Conservation (phyloP, 179 eudicot species). For the Sideroxylon spinosum region DNA sequence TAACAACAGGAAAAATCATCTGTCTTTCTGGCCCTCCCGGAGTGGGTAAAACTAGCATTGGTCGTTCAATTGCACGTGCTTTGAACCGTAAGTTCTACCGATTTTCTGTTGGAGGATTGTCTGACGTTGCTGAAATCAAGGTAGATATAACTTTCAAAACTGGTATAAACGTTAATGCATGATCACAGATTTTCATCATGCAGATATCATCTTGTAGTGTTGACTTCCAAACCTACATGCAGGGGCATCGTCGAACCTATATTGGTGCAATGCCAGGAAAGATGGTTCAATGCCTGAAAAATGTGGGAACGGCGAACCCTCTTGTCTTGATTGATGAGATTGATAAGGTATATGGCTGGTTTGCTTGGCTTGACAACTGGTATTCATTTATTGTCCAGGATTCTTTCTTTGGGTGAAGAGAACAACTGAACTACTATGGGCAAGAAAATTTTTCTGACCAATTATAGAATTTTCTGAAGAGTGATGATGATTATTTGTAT, state of each 20-base stretch:
- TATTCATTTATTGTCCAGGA: neutral
- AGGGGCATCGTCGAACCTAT: slow-evolving; percentile 99
- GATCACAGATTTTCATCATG: neutral
- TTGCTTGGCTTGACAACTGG: slow-evolving; percentile 2
- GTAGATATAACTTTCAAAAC: slow-evolving; percentile 28
- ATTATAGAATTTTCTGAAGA: neutral
- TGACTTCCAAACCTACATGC: slow-evolving; percentile 23
- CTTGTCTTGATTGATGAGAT: slow-evolving; percentile 97
- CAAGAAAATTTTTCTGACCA: neutral
- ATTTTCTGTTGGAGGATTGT: slow-evolving; percentile 96
- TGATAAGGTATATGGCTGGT: slow-evolving; percentile 65
- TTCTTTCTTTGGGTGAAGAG: neutral
- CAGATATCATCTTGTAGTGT: slow-evolving; percentile 3
- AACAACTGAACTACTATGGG: neutral
- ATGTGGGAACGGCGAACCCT: slow-evolving; percentile 92
- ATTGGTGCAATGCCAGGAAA: slow-evolving; percentile 99
- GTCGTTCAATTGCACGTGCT: slow-evolving; percentile 97
- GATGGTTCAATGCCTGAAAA: slow-evolving; percentile 93
- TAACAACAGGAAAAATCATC: slow-evolving; percentile 69
- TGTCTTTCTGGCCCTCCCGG: slow-evolving; percentile 99
- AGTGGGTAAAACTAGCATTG: slow-evolving; percentile 98
- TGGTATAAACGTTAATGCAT: neutral
- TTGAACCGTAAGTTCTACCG: slow-evolving; percentile 91
- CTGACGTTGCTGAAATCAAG: slow-evolving; percentile 99
- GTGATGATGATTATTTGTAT: slow-evolving; percentile 2